Percentiles rank a stretch among this genome's conserved stretches.
phyloP scores from a whole-genome alignment of 768 basidiomycete genomes.

The Auriscalpium microsporum region DNA sequence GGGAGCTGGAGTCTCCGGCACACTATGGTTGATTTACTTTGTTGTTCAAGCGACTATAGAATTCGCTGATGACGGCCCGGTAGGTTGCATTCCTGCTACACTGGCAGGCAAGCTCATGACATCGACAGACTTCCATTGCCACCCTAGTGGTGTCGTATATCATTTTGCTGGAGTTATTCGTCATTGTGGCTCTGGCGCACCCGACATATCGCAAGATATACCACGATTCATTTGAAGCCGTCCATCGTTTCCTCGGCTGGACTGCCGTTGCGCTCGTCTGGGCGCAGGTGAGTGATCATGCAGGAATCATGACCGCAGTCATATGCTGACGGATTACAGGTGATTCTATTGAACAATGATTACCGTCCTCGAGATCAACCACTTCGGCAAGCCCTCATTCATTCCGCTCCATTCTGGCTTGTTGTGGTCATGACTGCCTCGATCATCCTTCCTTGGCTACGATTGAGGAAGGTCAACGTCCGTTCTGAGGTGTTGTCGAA shows the following conservation, averaged over 20 bases:
- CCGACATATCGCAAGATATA: constrained; percentile 37
- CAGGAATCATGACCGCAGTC: too few relatives aligned
- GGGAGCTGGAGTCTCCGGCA: constrained; percentile 46
- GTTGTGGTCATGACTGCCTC: constrained; percentile 44
- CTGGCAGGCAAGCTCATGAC: constrained; percentile 17
- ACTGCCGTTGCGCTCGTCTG: constrained; percentile 43
- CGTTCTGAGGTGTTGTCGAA: constrained; percentile 43
- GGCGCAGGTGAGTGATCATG: constrained; percentile 33
- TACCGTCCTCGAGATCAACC: constrained; percentile 30
- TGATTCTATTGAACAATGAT: constrained; percentile 45
- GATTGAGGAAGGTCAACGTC: constrained; percentile 48
- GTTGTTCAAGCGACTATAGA: constrained; percentile 45
- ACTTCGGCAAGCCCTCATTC: constrained; percentile 35
- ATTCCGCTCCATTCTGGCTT: constrained; percentile 47
- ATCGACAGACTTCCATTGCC: constrained; percentile 31
- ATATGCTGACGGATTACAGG: constrained; percentile 20
- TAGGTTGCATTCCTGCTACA: constrained; percentile 19
- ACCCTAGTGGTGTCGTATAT: constrained; percentile 45
- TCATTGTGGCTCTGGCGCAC: constrained; percentile 44
- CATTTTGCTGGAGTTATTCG: constrained; percentile 38
- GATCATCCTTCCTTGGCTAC: constrained; percentile 52
- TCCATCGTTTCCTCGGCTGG: constrained; percentile 54
- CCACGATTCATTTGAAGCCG: constrained; percentile 47
- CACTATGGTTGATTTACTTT: constrained; percentile 45
- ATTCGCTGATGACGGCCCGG: constrained; percentile 28